phyloP scores from a whole-genome alignment of 345 rosid genomes.

The Corchorus olitorius region DNA sequence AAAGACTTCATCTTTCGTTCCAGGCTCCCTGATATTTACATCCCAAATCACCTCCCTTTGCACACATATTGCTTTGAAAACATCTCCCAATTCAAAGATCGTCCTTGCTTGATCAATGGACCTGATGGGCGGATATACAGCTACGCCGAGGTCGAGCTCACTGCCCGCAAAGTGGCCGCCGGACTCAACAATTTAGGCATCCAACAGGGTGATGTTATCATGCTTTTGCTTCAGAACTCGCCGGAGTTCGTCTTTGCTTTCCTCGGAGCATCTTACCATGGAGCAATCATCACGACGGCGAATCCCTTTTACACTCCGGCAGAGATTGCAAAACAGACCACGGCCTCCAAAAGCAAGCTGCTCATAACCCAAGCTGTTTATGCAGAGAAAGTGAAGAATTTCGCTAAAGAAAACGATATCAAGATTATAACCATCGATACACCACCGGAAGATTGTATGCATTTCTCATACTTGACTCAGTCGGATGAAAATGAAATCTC shows the following conservation, averaged over 20 bases:
- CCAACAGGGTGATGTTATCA: slow-evolving; percentile 60
- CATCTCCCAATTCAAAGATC: slow-evolving; percentile 38
- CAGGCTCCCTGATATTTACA: slow-evolving; percentile 58
- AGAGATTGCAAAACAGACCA: slow-evolving; percentile 58
- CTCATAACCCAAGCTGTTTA: slow-evolving; percentile 48
- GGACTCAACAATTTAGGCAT: slow-evolving; percentile 54
- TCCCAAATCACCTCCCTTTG: slow-evolving; percentile 63
- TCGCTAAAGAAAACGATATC: slow-evolving; percentile 37
- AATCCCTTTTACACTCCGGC: slow-evolving; percentile 63
- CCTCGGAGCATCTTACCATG: slow-evolving; percentile 54
- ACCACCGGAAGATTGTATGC: slow-evolving; percentile 42
- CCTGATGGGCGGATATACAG: slow-evolving; percentile 46
- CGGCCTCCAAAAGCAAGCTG: slow-evolving; percentile 44
- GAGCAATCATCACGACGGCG: slow-evolving; percentile 60
- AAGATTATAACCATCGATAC: slow-evolving; percentile 46
- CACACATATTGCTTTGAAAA: slow-evolving; percentile 57
- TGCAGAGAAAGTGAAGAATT: slow-evolving; percentile 43
- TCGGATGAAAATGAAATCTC: slow-evolving; percentile 45
- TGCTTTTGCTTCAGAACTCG: slow-evolving; percentile 67
- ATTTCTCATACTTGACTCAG: slow-evolving; percentile 45
- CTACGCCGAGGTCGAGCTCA: slow-evolving; percentile 59
- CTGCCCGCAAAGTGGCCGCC: slow-evolving; percentile 49
- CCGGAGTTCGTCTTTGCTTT: slow-evolving; percentile 62
- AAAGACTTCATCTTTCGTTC: slow-evolving; percentile 58
- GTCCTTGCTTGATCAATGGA: slow-evolving; percentile 62